phyloP scores from a whole-genome alignment of 129 eudicot genomes.

The Sambucus nigra region DNA sequence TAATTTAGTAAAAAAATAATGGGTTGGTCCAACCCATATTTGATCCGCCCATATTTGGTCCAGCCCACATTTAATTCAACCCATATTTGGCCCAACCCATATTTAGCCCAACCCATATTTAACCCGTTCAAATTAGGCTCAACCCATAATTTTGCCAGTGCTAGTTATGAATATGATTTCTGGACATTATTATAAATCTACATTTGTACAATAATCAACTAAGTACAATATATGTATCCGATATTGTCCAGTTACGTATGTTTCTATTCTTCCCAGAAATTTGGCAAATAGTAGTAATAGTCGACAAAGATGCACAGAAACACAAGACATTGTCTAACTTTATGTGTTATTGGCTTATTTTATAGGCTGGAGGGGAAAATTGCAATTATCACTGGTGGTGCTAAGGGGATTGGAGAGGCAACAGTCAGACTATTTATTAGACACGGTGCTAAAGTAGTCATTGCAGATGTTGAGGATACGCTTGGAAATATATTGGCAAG shows the following conservation, averaged over 20 bases:
- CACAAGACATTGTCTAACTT: neutral
- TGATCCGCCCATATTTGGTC: too few species aligned
- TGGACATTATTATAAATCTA: neutral
- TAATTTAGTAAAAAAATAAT: too few species aligned
- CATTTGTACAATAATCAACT: too few species aligned
- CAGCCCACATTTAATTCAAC: too few species aligned
- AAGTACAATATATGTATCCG: too few species aligned
- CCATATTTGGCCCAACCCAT: too few species aligned
- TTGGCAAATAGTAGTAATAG: neutral
- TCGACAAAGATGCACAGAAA: neutral
- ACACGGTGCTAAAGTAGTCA: conserved; percentile 76
- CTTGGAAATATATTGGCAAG: conserved; percentile 41
- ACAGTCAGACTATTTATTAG: conserved; percentile 54
- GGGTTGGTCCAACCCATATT: too few species aligned
- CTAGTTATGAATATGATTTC: too few species aligned
- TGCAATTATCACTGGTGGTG: conserved; percentile 89
- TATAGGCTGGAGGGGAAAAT: conserved; percentile 83
- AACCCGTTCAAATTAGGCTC: too few species aligned
- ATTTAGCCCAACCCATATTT: too few species aligned
- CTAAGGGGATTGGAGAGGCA: conserved; percentile 84
- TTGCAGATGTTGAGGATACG: conserved; percentile 61
- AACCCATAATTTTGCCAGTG: too few species aligned
- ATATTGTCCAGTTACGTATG: neutral
- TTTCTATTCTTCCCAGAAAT: neutral
- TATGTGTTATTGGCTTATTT: conserved; percentile 1